A percentile compares a stretch with the other conserved stretches of the same genome.
Conservation (phyloP, 2,329 filamentous ascomycete genomes). For the Diaporthe longicolla region DNA sequence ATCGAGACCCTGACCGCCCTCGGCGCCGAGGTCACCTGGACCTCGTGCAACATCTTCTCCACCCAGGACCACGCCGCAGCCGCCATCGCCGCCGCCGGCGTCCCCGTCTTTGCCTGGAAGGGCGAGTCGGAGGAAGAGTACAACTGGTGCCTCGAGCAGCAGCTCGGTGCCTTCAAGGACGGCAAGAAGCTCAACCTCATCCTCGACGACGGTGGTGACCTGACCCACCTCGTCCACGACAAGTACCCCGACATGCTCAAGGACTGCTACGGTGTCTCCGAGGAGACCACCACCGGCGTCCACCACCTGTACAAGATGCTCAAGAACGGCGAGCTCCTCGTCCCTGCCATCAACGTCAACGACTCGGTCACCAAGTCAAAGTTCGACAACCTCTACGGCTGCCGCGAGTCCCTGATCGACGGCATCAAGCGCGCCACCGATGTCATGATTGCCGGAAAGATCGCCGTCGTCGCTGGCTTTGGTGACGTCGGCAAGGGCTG, state of each 20-base stretch:
- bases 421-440: constrained; percentile 99
- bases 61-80: constrained; percentile 99
- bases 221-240: constrained; percentile 94
- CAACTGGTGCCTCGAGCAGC: constrained; percentile 99
- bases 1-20: constrained; percentile 97
- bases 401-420: constrained; percentile 98
- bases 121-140: constrained; percentile 99
- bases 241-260: constrained; percentile 99
- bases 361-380: constrained; percentile 99
- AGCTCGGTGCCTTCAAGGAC: constrained; percentile 96
- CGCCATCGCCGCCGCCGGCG: constrained; percentile 93
- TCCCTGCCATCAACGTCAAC: constrained; percentile 99
- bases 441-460: constrained; percentile 99
- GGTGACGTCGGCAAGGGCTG: constrained; percentile 99
- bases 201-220: constrained; percentile 97
- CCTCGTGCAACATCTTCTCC: constrained; percentile 99
- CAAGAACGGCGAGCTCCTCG: constrained; percentile 89
- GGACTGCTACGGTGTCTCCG: constrained; percentile 97
- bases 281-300: constrained; percentile 99
- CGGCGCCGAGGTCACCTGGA: constrained; percentile 98
- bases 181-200: constrained; percentile 98
- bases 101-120: constrained; percentile 86
- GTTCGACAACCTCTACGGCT: constrained; percentile 99
- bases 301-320: constrained; percentile 99
- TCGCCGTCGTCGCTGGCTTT: constrained; percentile 96